A percentile compares a stretch with the other conserved stretches of the same genome.
Evolutionary conservation across 495 filamentous ascomycete genomes (phyloP).

Genomic region (Astrocystis sublimbata): DNA sequence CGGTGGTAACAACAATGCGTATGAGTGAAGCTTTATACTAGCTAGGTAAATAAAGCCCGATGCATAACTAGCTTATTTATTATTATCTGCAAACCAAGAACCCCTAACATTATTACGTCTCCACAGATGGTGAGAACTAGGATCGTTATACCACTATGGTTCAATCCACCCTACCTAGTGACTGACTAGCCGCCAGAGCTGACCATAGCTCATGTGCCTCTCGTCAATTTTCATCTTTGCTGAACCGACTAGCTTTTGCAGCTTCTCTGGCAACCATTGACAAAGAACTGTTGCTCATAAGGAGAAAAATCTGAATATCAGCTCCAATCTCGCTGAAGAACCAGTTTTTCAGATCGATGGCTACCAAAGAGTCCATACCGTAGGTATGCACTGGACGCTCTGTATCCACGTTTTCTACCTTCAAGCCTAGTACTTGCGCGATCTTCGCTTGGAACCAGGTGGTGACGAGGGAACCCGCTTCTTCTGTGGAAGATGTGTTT

Average conservation of each 20-base stretch:
- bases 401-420: constrained; percentile 25
- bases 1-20: no score
- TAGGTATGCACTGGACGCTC: constrained; percentile 26
- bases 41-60: no score
- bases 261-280: neutral
- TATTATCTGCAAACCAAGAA: no score
- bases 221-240: no score
- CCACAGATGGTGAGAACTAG: no score
- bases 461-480: neutral
- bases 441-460: neutral
- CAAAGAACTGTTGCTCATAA: neutral
- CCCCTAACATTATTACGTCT: no score
- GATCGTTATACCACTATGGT: no score
- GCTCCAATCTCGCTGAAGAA: neutral
- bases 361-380: constrained; percentile 43
- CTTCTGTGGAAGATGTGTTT: neutral
- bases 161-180: no score
- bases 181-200: no score
- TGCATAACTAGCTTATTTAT: no score
- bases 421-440: constrained; percentile 7
- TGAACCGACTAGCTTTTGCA: neutral
- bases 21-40: no score
- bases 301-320: neutral
- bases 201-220: no score
- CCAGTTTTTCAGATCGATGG: constrained; percentile 31